These are phyloP conservation scores for Paecilomyces sp. DNA, from an alignment of 2,329 filamentous ascomycete species.

Conservation along the genomic window DNA sequence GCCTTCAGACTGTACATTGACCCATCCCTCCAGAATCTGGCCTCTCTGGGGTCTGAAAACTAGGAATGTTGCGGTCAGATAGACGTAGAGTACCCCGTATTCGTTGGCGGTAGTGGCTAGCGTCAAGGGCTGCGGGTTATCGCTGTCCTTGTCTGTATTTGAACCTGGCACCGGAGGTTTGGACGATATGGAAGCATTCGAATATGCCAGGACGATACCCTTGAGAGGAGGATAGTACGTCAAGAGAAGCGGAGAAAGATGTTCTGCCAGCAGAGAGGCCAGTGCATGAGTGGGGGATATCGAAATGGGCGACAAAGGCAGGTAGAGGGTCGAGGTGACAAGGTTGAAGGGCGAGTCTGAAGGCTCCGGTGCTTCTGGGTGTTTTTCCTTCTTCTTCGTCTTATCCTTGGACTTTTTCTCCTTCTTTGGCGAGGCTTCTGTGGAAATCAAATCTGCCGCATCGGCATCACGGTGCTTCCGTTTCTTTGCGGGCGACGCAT, in stretches of 20 bases:
- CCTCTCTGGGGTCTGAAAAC: conserved; percentile 72
- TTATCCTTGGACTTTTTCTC: conserved; percentile 28
- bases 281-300: conserved; percentile 46
- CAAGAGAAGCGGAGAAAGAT: conserved; percentile 56
- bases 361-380: conserved; percentile 16
- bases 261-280: conserved; percentile 52
- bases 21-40: conserved; percentile 67
- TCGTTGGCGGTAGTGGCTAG: conserved; percentile 57
- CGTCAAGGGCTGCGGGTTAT: conserved; percentile 30
- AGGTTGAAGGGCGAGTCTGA: conserved; percentile 64
- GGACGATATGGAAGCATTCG: conserved; percentile 35
- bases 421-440: conserved; percentile 22
- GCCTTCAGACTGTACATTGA: conserved; percentile 82
- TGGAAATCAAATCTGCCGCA: conserved; percentile 7
- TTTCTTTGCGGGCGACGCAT: conserved; percentile 34
- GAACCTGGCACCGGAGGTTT: conserved; percentile 26
- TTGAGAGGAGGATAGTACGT: conserved; percentile 55
- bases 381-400: conserved; percentile 12
- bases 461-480: conserved; percentile 29
- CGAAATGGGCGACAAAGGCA: conserved; percentile 52
- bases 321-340: conserved; percentile 69
- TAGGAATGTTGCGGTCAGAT: conserved; percentile 81
- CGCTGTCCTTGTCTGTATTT: conserved; percentile 16
- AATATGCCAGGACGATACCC: conserved; percentile 52
- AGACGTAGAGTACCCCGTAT: conserved; percentile 78